Evolutionary conservation across 371 early-diverging fungal species (phyloP).

Genomic region (Coemansia sp.): DNA sequence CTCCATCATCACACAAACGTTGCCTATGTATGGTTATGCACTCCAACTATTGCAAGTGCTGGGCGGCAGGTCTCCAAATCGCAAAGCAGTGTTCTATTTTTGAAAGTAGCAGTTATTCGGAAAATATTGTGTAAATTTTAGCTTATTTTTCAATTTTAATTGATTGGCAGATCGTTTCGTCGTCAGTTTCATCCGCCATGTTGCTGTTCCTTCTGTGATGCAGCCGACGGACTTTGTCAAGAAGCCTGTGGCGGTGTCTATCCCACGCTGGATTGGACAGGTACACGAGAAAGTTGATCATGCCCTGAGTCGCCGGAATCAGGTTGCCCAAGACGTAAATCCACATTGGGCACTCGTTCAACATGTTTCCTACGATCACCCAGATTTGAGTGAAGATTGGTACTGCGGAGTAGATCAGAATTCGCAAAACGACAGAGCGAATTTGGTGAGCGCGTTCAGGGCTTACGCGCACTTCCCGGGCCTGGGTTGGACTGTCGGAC

Average conservation of each 20-base stretch:
- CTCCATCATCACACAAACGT: no score
- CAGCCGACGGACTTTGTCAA: not conserved
- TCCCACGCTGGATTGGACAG: slow-evolving; percentile 29
- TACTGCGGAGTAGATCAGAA: slow-evolving; percentile 23
- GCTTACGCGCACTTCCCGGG: not conserved
- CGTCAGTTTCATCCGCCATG: not conserved
- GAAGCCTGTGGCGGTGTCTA: not conserved
- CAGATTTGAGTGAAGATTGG: slow-evolving; percentile 41
- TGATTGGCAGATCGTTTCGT: slow-evolving; percentile 1
- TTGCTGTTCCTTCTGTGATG: not conserved
- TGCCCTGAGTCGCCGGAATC: slow-evolving; percentile 36
- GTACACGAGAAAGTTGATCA: slow-evolving; percentile 37
- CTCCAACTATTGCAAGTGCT: no score
- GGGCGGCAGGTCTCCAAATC: no score
- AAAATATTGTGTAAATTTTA: no score
- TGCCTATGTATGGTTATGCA: no score
- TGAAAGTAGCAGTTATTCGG: no score
- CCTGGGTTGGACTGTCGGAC: not conserved
- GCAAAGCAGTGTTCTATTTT: no score
- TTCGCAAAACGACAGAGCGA: slow-evolving; percentile 16
- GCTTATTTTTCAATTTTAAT: slow-evolving; percentile 5
- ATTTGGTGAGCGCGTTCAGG: slow-evolving; percentile 9
- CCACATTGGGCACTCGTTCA: slow-evolving; percentile 34
- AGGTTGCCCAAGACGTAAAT: slow-evolving; percentile 39
- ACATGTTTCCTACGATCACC: slow-evolving; percentile 41